Percentiles rank a stretch among this genome's conserved stretches.
phyloP scores from a whole-genome alignment of 1,284 basidiomycete genomes.

The Tremellales sp. region DNA sequence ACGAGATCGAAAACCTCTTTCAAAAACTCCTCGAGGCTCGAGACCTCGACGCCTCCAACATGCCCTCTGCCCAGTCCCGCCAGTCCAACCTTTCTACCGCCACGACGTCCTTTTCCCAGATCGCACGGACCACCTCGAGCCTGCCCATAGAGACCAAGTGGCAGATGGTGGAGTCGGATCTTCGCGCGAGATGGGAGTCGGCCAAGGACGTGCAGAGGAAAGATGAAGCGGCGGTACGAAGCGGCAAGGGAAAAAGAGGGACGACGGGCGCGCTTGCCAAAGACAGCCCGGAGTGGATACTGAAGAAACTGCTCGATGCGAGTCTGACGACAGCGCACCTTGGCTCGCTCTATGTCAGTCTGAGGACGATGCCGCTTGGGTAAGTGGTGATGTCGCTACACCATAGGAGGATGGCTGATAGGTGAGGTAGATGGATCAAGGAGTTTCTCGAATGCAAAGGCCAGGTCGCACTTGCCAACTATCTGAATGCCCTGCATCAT shows the following conservation, averaged over 20 bases:
- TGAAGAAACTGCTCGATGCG: constrained; percentile 36
- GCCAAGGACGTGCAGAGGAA: constrained; percentile 57
- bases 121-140: constrained; percentile 36
- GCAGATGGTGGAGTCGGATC: constrained; percentile 82
- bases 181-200: constrained; percentile 75
- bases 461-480: constrained; percentile 78
- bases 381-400: constrained; percentile 47
- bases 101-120: constrained; percentile 24
- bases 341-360: constrained; percentile 31
- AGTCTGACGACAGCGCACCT: constrained; percentile 35
- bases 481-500: constrained; percentile 56
- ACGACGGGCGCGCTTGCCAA: constrained; percentile 48
- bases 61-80: constrained; percentile 21
- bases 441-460: constrained; percentile 75
- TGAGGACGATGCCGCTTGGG: constrained; percentile 77
- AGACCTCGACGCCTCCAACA: constrained; percentile 52
- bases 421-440: constrained; percentile 65
- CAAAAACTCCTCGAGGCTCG: constrained; percentile 66
- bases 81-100: too few species aligned
- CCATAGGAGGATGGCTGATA: neutral
- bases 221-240: constrained; percentile 55
- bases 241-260: constrained; percentile 52
- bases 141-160: constrained; percentile 84
- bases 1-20: constrained; percentile 73
- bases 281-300: constrained; percentile 66